Evolutionary conservation across 345 rosid genomes (phyloP).

Genomic region (Limnanthes douglasii): DNA sequence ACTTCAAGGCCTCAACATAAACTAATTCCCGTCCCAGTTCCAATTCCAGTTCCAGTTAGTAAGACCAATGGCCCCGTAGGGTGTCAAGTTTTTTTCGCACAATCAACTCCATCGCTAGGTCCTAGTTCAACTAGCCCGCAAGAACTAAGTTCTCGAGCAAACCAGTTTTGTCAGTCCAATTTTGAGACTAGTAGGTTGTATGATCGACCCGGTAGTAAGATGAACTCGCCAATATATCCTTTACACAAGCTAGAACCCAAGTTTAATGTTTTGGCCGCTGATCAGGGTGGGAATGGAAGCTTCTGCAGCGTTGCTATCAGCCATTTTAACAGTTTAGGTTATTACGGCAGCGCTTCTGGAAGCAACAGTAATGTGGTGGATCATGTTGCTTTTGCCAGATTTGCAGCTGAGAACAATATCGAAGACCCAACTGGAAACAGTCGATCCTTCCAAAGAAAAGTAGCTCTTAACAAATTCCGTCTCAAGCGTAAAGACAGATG

Average conservation of each 20-base stretch:
- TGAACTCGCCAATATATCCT: conserved; percentile 16
- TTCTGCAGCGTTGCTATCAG: conserved; percentile 37
- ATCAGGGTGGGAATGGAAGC: conserved; percentile 52
- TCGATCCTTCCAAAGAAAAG: conserved; percentile 61
- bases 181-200: conserved; percentile 17
- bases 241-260: conserved; percentile 23
- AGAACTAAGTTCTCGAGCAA: conserved; percentile 27
- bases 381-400: conserved; percentile 19
- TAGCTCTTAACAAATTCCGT: conserved; percentile 76
- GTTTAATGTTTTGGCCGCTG: conserved; percentile 30
- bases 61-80: neutral
- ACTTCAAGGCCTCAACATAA: conserved; percentile 25
- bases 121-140: conserved; percentile 42
- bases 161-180: conserved; percentile 20
- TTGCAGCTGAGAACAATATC: conserved; percentile 35
- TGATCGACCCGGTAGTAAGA: conserved; percentile 25
- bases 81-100: conserved; percentile 14
- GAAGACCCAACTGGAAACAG: conserved; percentile 29
- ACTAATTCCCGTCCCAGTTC: conserved; percentile 28
- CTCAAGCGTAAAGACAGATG: conserved; percentile 93
- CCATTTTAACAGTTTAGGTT: conserved; percentile 23
- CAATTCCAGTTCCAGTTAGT: no score
- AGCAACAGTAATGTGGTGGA: conserved; percentile 32
- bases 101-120: conserved; percentile 28
- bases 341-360: conserved; percentile 32